Percentiles rank a stretch among this genome's conserved stretches.
Evolutionary conservation across 345 rosid genomes (phyloP).

Genomic region (Durio zibethinus): DNA sequence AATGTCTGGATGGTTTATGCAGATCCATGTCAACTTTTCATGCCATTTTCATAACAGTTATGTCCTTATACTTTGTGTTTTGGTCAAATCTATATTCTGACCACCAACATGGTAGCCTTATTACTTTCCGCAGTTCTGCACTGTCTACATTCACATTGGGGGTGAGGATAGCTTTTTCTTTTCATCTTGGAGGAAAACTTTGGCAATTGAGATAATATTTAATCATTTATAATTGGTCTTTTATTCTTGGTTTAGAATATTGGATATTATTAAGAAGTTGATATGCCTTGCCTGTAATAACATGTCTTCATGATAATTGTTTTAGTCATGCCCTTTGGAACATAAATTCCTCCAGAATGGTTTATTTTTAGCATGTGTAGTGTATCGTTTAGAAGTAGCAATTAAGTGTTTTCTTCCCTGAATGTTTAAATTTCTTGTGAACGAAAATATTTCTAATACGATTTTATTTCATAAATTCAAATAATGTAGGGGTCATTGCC

Average conservation of each 20-base stretch:
- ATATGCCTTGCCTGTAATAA: neutral
- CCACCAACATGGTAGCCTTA: slow-evolving; percentile 28
- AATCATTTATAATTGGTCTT: neutral
- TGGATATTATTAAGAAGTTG: neutral
- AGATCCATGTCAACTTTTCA: slow-evolving; percentile 65
- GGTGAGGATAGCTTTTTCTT: slow-evolving; percentile 36
- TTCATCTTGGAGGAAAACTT: neutral
- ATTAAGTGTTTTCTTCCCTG: neutral
- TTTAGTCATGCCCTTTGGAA: neutral
- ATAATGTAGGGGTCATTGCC: neutral
- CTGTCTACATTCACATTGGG: slow-evolving; percentile 50
- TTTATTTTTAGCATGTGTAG: neutral
- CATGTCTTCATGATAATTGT: neutral
- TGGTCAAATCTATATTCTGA: slow-evolving; percentile 57
- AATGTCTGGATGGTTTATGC: slow-evolving; percentile 18
- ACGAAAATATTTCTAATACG: neutral
- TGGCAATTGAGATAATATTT: slow-evolving; percentile 1
- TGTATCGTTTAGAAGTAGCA: neutral
- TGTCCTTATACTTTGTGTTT: slow-evolving; percentile 59
- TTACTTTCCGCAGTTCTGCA: slow-evolving; percentile 47
- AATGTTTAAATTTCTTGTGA: neutral
- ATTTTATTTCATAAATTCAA: neutral
- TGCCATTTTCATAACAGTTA: slow-evolving; percentile 53
- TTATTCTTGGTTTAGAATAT: neutral
- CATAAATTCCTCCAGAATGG: neutral